A percentile compares a stretch with the other conserved stretches of the same genome.
These are phyloP conservation scores for Stephanodiscus triporus DNA, from an alignment of 108 stramenopile species.

Conservation along the genomic window DNA sequence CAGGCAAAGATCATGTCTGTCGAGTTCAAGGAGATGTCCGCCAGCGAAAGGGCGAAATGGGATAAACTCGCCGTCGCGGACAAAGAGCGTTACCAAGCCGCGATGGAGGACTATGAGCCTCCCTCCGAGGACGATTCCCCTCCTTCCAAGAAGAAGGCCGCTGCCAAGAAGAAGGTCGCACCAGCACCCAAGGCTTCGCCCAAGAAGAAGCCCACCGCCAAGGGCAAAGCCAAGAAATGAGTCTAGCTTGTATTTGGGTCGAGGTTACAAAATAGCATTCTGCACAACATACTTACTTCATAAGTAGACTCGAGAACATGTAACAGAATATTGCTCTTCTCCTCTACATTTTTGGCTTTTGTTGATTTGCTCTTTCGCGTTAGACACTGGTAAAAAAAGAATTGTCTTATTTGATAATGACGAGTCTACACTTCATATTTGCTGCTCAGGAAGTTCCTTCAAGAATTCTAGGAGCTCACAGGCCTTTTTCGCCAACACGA, in stretches of 20 bases:
- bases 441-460: slow-evolving; percentile 40
- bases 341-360: background rate
- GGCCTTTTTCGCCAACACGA: slow-evolving; percentile 17
- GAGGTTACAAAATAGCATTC: too few relatives aligned
- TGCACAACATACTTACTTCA: slow-evolving; percentile 3
- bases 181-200: background rate
- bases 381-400: background rate
- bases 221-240: slow-evolving; percentile 46
- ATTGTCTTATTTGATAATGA: background rate
- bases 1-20: slow-evolving; percentile 54
- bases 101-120: slow-evolving; percentile 41
- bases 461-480: slow-evolving; percentile 29
- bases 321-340: background rate
- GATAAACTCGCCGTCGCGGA: slow-evolving; percentile 36
- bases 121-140: slow-evolving; percentile 61
- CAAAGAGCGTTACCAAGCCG: slow-evolving; percentile 41
- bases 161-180: slow-evolving; percentile 9
- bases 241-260: background rate
- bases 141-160: slow-evolving; percentile 8
- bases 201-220: slow-evolving; percentile 51
- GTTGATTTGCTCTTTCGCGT: background rate
- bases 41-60: slow-evolving; percentile 20
- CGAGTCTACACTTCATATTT: background rate
- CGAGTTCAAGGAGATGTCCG: slow-evolving; percentile 31
- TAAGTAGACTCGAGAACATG: background rate